Evolutionary conservation across 164 flowering plant genomes (phyloP).

Genomic region (Vitis cinerea): DNA sequence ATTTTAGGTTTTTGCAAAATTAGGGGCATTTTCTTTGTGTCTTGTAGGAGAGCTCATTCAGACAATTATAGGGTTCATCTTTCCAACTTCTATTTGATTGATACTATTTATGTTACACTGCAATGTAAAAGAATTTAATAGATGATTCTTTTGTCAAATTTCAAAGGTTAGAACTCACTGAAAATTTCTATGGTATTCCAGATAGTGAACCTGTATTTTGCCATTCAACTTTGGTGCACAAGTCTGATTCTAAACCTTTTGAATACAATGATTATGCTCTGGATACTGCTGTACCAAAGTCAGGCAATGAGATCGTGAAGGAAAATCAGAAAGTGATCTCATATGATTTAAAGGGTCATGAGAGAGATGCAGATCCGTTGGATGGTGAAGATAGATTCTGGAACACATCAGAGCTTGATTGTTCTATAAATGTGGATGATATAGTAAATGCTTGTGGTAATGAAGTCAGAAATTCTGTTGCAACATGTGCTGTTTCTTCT

Average conservation of each 20-base stretch:
- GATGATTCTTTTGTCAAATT: background rate
- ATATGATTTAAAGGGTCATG: conserved; percentile 12
- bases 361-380: conserved; percentile 13
- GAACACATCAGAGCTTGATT: conserved; percentile 15
- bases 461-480: conserved; percentile 12
- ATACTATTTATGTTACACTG: background rate
- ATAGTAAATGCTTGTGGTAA: conserved; percentile 11
- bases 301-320: conserved; percentile 12
- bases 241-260: conserved; percentile 15
- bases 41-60: too few relatives aligned
- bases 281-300: conserved; percentile 20
- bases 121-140: background rate
- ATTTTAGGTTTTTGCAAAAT: too few relatives aligned
- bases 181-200: conserved; percentile 11
- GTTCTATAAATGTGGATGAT: conserved; percentile 19
- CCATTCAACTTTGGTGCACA: conserved; percentile 6
- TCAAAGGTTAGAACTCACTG: background rate
- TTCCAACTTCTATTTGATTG: too few relatives aligned
- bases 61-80: too few relatives aligned
- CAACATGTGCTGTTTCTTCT: conserved; percentile 8
- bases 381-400: conserved; percentile 17
- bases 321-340: conserved; percentile 23
- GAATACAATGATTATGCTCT: conserved; percentile 20
- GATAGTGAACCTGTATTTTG: conserved; percentile 19
- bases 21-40: too few relatives aligned